A percentile compares a stretch with the other conserved stretches of the same genome.
These are phyloP conservation scores for Aspergillus terreus DNA, from an alignment of 2,329 filamentous ascomycete species.

Conservation along the genomic window DNA sequence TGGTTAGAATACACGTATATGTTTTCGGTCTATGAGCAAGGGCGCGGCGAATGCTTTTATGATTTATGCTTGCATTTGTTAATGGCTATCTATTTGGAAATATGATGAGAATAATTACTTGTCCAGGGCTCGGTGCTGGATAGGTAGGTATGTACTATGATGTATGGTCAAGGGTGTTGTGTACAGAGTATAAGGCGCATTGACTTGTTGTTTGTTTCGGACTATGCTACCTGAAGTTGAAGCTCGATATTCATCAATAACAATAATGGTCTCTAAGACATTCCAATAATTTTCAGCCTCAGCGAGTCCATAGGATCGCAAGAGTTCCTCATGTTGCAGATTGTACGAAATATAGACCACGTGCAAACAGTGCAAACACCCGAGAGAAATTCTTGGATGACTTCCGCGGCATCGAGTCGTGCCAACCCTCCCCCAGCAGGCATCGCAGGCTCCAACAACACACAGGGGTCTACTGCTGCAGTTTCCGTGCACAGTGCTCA, in stretches of 20 bases:
- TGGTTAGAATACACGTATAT: constrained; percentile 16
- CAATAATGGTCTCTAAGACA: too few species aligned
- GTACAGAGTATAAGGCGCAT: constrained; percentile 15
- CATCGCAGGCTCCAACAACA: not conserved
- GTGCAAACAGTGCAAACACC: constrained; percentile 32
- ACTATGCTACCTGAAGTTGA: too few species aligned
- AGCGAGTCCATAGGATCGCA: too few species aligned
- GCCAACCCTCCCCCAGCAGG: constrained; percentile 1
- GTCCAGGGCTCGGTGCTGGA: constrained; percentile 4
- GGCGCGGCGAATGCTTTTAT: constrained; percentile 14
- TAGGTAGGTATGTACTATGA: constrained; percentile 1
- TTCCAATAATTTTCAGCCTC: too few species aligned
- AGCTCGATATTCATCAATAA: too few species aligned
- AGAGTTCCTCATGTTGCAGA: not conserved
- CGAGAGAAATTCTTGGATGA: constrained; percentile 28
- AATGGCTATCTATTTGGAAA: constrained; percentile 8
- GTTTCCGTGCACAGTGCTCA: not conserved
- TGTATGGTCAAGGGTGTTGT: constrained; percentile 6
- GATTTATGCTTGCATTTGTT: constrained; percentile 5
- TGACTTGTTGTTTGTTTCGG: constrained; percentile 1
- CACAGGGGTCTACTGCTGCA: not conserved
- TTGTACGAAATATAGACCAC: not conserved
- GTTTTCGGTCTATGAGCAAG: constrained; percentile 18
- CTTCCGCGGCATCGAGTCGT: constrained; percentile 7
- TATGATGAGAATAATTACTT: constrained; percentile 7